Evolutionary conservation across 2,329 filamentous ascomycete genomes (phyloP), one percentile per base, ranked within the genome.

Genomic region (Alternaria dauci): DNA sequence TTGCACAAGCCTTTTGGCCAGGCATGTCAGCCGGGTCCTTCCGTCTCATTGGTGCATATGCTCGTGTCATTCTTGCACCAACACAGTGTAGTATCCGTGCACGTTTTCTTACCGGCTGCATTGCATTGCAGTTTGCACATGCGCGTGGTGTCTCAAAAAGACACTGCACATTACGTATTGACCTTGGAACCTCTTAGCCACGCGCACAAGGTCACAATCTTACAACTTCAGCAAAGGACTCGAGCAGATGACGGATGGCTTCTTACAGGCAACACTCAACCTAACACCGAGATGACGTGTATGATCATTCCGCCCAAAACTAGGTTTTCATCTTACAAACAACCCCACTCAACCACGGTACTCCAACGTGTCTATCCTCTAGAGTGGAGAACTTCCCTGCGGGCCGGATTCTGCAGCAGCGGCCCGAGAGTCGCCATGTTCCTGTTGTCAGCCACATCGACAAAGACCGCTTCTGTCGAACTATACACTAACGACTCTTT

Each of bases 1-100:
- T 59, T 42, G 44, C 57, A 59, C 2, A 56, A 51, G 52, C 57
- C 57, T 59, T 32, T 42, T n/a, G 18, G 34, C 42, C 41, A 51
- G 39, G 18, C 46, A n/a, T 34, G 38, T 56, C 39, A 56, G 52
- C 39, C 46, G 57, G 57, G 46, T 34, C 18, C 38, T 56, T 55
- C 46, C 32, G 52, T 59, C 26, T 26, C 39, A 56, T 56, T 56
- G 57, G 44, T 59, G 46, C 52, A 46, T 46, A 38, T 38, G 11
- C 26, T 30, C 34, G 36, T 39, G 54, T 30, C 26, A 11, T 46
- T 8, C 11, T 20, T 14, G 32, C 38, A 38, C 42, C 55, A 58
- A 47, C 55, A 36, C 42, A 38, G 34, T 25, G 39, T 30, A 25
- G 6, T 36, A 50, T 44, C n/a, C 30, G 28, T 25, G 52, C 46